A percentile compares a stretch with the other conserved stretches of the same genome.
phyloP scores from a whole-genome alignment of 129 eudicot genomes.

The Heracleum sosnowskyi region DNA sequence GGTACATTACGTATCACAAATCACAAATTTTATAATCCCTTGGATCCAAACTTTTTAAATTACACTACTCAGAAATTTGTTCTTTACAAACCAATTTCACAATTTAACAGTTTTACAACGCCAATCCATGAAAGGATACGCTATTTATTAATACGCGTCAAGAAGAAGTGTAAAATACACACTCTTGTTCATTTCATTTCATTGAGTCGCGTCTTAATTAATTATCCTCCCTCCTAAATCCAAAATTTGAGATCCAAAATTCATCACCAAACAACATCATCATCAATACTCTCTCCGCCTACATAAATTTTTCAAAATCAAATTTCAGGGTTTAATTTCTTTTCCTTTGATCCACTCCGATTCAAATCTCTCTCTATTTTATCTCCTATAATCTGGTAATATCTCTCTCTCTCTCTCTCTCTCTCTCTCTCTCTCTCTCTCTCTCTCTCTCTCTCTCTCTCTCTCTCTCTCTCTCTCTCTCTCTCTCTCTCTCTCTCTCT shows the following conservation, averaged over 20 bases:
- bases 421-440: background rate
- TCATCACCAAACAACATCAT: background rate
- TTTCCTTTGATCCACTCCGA: background rate
- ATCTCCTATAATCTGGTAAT: background rate
- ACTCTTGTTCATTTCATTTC: background rate
- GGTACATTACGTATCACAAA: too few relatives aligned
- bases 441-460: background rate
- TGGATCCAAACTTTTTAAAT: too few relatives aligned
- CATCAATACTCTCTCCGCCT: background rate
- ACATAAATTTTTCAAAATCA: background rate
- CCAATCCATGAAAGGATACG: background rate
- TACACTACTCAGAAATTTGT: too few relatives aligned
- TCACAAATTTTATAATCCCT: too few relatives aligned
- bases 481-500: background rate
- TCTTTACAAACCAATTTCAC: too few relatives aligned
- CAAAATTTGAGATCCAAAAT: background rate
- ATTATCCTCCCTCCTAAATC: slow-evolving; percentile 1
- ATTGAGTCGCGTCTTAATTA: background rate
- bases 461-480: background rate
- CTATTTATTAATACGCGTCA: background rate
- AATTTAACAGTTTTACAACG: too few relatives aligned
- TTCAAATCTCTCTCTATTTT: background rate
- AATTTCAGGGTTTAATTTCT: background rate
- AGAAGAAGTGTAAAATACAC: background rate
- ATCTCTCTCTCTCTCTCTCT: background rate